These are phyloP conservation scores for Avicennia marina DNA, from an alignment of 257 asterid genomes.

Conservation along the genomic window DNA sequence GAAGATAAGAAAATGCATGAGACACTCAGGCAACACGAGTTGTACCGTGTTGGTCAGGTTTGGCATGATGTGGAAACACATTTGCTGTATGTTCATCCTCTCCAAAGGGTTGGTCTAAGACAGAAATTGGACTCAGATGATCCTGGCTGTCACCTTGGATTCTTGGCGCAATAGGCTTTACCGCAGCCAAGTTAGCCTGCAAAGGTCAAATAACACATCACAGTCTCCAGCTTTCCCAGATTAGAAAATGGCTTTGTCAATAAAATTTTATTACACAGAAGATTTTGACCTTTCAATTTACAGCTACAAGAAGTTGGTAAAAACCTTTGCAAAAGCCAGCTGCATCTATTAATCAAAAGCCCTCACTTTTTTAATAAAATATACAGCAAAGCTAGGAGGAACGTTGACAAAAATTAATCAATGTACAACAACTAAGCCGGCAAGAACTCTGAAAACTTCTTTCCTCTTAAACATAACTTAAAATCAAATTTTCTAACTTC, in stretches of 20 bases:
- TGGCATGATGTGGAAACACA: neutral
- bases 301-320: neutral
- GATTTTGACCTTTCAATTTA: neutral
- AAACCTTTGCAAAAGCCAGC: neutral
- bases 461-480: neutral
- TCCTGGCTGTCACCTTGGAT: neutral
- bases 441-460: neutral
- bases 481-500: too few species aligned
- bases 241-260: too few species aligned
- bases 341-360: too few species aligned
- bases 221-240: conserved; percentile 7
- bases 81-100: neutral
- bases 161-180: neutral
- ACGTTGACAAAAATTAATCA: neutral
- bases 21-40: neutral
- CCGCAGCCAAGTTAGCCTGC: neutral
- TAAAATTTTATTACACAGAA: conserved; percentile 4
- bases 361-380: neutral
- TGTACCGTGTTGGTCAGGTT: conserved; percentile 35
- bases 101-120: neutral
- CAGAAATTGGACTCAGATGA: neutral
- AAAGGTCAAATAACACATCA: neutral
- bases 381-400: neutral
- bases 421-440: neutral
- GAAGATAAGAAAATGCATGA: neutral